Conservation (phyloP, 1,284 basidiomycete genomes). For the Tylopilus sp. region DNA sequence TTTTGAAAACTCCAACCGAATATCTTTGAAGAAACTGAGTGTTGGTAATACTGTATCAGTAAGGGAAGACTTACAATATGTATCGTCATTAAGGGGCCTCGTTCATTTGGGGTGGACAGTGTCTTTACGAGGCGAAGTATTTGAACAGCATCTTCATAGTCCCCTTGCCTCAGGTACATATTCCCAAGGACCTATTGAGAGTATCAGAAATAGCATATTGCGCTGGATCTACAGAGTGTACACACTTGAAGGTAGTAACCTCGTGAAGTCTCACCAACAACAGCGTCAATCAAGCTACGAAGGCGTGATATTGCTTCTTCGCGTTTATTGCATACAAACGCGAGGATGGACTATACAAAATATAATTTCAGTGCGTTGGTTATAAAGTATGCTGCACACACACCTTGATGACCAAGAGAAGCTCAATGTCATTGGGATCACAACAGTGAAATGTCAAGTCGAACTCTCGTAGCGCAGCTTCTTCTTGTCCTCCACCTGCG, state of each 20-base stretch:
- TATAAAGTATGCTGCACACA: constrained; percentile 26
- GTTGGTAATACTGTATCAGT: background rate
- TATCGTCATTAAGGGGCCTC: constrained; percentile 2
- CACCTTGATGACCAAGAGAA: constrained; percentile 16
- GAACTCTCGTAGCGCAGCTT: background rate
- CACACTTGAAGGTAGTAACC: background rate
- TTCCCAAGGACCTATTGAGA: background rate
- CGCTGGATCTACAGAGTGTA: background rate
- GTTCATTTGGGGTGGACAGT: background rate
- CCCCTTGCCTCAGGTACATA: background rate
- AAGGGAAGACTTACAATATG: background rate
- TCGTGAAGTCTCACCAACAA: no score
- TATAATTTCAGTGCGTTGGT: background rate
- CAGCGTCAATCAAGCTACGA: no score
- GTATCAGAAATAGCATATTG: background rate
- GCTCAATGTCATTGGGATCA: background rate
- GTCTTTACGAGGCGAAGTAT: background rate
- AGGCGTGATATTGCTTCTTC: no score
- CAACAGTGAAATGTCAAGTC: background rate
- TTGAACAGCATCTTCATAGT: background rate
- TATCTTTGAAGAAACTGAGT: constrained; percentile 1
- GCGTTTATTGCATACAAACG: background rate
- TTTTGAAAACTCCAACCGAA: constrained; percentile 5
- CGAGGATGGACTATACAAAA: background rate
- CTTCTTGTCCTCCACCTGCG: background rate